A percentile compares a stretch with the other conserved stretches of the same genome.
Evolutionary conservation across 1,139 yeast genomes (phyloP).

Genomic region (Scheffersomyces segobiensis): DNA sequence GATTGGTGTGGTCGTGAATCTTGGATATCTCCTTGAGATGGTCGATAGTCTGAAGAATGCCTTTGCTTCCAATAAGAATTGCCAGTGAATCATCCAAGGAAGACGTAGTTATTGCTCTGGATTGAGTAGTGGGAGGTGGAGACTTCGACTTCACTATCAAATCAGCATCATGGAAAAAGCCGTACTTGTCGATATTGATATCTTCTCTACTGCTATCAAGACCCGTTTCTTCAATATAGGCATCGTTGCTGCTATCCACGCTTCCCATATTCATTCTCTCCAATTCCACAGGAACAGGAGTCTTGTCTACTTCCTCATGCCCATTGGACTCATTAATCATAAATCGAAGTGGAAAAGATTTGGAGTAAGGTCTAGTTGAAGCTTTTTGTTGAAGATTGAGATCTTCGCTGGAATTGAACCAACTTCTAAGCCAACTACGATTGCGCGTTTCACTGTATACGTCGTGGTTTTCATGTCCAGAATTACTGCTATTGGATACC

Average conservation of each 20-base stretch:
- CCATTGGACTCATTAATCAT: background rate
- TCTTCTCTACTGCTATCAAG: conserved; percentile 8
- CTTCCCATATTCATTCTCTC: conserved; percentile 35
- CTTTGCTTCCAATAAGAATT: conserved; percentile 15
- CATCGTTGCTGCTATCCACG: background rate
- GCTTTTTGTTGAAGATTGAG: conserved; percentile 1
- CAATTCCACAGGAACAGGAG: conserved; percentile 47
- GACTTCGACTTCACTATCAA: conserved; percentile 1
- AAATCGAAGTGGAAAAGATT: conserved; percentile 6
- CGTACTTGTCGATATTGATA: conserved; percentile 48
- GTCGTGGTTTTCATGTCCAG: background rate
- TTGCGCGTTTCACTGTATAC: background rate
- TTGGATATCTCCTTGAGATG: conserved; percentile 33
- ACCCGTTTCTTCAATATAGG: background rate
- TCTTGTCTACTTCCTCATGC: background rate
- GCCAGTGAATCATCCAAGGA: conserved; percentile 9
- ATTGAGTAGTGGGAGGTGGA: background rate
- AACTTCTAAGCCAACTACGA: conserved; percentile 17
- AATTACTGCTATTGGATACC: background rate
- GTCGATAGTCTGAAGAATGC: conserved; percentile 17
- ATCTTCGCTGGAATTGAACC: conserved; percentile 22
- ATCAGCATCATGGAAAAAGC: conserved; percentile 38
- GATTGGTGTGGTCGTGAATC: conserved; percentile 33
- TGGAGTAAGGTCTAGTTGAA: conserved; percentile 5
- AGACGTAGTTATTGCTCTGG: background rate